These are phyloP conservation scores for Ocimum tenuiflorum DNA, from an alignment of 257 asterid genomes.

Conservation along the genomic window DNA sequence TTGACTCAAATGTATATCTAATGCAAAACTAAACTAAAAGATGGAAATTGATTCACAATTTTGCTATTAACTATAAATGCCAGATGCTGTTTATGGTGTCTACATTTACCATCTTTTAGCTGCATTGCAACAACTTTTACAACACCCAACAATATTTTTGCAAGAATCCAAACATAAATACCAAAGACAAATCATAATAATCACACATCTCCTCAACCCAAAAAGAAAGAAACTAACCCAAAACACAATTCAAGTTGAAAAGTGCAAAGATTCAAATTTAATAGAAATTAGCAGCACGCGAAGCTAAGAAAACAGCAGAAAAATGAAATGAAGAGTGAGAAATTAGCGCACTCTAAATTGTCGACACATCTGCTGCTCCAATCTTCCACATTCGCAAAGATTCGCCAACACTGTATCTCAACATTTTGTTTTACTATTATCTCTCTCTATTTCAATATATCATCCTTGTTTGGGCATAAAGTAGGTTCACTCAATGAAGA, in stretches of 20 bases:
- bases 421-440: not conserved
- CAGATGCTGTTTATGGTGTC: not conserved
- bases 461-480: not conserved
- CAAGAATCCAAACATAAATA: not conserved
- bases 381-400: conserved; percentile 22
- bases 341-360: conserved; percentile 10
- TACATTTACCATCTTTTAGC: not conserved
- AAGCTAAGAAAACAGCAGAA: not conserved
- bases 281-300: not conserved
- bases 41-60: not conserved
- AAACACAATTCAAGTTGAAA: not conserved
- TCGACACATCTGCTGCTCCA: conserved; percentile 27
- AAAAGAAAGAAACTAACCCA: not conserved
- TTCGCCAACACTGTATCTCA: not conserved
- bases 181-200: not conserved
- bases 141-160: too few species aligned
- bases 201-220: not conserved
- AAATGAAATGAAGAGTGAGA: not conserved
- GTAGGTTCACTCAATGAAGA: conserved; percentile 29
- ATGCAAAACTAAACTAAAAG: not conserved
- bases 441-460: not conserved
- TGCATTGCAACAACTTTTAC: not conserved
- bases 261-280: not conserved
- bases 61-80: not conserved
- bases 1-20: not conserved